Percentiles rank a stretch among this genome's conserved stretches.
Conservation (phyloP, 2,329 filamentous ascomycete species). For the Dactylella cylindrospora region DNA sequence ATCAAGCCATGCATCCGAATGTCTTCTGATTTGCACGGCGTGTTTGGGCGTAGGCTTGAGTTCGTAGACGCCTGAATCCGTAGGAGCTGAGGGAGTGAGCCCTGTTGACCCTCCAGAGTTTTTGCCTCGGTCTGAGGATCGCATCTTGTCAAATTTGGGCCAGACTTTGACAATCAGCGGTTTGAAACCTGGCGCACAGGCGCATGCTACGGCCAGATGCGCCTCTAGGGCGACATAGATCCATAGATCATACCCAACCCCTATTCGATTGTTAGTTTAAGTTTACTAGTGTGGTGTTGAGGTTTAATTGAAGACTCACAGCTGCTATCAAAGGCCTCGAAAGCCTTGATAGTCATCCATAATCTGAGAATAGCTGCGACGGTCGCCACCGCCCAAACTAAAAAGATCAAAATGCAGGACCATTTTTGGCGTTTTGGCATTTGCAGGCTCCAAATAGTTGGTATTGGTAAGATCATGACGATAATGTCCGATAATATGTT, state of each 20-base stretch:
- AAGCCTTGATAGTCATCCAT: conserved; percentile 13
- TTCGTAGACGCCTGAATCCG: too few species aligned
- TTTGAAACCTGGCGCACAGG: conserved; percentile 26
- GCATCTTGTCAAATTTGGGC: conserved; percentile 35
- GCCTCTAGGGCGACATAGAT: conserved; percentile 24
- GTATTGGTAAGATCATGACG: conserved; percentile 16
- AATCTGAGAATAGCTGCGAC: conserved; percentile 17
- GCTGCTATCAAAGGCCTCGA: conserved; percentile 28
- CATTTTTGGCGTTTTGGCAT: conserved; percentile 28
- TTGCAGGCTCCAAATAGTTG: conserved; percentile 14
- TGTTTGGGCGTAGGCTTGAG: too few species aligned
- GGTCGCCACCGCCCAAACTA: conserved; percentile 21
- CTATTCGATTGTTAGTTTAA: conserved; percentile 5
- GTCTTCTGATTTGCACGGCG: too few species aligned
- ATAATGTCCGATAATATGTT: conserved; percentile 27
- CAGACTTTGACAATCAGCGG: conserved; percentile 22
- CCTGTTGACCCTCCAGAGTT: too few species aligned
- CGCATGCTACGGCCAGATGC: conserved; percentile 23
- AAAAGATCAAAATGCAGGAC: conserved; percentile 25
- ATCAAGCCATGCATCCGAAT: too few species aligned
- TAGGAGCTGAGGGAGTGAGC: too few species aligned
- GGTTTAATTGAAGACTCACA: conserved; percentile 28
- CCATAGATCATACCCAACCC: conserved; percentile 32
- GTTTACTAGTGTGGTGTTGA: too few species aligned
- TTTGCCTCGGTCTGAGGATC: too few species aligned